Conservation (phyloP, 129 eudicot genomes). For the Oenanthe sinensis region DNA sequence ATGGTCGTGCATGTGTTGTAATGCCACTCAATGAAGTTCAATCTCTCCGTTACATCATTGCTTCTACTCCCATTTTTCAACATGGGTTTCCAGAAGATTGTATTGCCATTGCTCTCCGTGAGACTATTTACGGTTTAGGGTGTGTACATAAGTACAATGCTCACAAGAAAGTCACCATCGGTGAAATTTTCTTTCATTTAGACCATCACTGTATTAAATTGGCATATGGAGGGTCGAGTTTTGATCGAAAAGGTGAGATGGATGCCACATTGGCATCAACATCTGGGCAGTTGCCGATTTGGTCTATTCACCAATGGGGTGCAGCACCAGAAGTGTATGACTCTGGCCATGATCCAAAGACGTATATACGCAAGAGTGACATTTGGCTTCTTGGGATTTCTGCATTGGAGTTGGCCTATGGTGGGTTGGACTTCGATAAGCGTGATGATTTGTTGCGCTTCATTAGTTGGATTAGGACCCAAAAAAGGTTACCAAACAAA, state of each 20-base stretch:
- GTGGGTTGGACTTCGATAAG: neutral
- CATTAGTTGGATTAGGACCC: neutral
- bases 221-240: neutral
- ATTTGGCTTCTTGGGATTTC: conserved; percentile 1
- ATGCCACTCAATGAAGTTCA: neutral
- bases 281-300: neutral
- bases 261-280: neutral
- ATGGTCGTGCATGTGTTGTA: neutral
- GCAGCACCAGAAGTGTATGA: neutral
- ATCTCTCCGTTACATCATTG: neutral
- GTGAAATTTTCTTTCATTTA: neutral
- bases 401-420: conserved; percentile 1
- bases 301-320: conserved; percentile 2
- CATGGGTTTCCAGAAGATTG: neutral
- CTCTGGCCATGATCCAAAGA: neutral
- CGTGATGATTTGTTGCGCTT: neutral
- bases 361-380: neutral
- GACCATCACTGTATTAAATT: neutral
- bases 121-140: neutral
- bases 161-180: neutral
- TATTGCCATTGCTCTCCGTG: neutral
- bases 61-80: neutral
- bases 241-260: neutral
- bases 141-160: neutral
- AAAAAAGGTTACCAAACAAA: neutral